Conservation (phyloP, 108 stramenopile genomes). For the Conticribra weissflogii region DNA sequence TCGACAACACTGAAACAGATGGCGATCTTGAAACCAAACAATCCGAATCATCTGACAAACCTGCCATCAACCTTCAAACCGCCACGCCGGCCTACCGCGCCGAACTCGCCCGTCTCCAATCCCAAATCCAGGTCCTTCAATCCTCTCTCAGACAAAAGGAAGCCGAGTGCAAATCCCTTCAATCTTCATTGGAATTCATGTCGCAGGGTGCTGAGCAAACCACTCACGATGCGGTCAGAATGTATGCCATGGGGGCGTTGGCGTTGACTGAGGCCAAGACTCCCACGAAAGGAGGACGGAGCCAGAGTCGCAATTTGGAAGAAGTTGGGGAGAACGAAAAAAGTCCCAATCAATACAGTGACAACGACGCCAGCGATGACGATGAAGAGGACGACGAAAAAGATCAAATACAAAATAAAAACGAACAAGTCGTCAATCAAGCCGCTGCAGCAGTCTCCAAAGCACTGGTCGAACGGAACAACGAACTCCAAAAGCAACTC, state of each 20-base stretch:
- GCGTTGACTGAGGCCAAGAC: constrained; percentile 46
- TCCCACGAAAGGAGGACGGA: background rate
- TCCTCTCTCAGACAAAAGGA: constrained; percentile 23
- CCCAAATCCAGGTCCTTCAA: constrained; percentile 27
- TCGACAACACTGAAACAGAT: background rate
- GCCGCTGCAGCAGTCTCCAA: constrained; percentile 46
- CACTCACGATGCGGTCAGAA: constrained; percentile 49
- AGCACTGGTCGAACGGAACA: constrained; percentile 42
- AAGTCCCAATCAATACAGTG: background rate
- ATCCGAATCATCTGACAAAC: background rate
- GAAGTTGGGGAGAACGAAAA: constrained; percentile 31
- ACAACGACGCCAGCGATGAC: background rate
- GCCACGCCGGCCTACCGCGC: constrained; percentile 33
- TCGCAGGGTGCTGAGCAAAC: constrained; percentile 41
- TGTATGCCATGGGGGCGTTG: constrained; percentile 53
- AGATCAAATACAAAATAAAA: constrained; percentile 8
- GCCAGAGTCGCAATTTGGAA: background rate
- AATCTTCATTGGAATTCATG: constrained; percentile 52
- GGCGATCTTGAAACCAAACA: background rate
- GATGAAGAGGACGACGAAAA: background rate
- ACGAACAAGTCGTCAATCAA: constrained; percentile 24
- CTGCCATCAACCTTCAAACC: constrained; percentile 10
- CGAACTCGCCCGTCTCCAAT: constrained; percentile 40
- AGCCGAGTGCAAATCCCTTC: constrained; percentile 30
- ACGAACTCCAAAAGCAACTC: constrained; percentile 41